Evolutionary conservation across 129 eudicot species (phyloP).

Genomic region (Flaveria trinervia): DNA sequence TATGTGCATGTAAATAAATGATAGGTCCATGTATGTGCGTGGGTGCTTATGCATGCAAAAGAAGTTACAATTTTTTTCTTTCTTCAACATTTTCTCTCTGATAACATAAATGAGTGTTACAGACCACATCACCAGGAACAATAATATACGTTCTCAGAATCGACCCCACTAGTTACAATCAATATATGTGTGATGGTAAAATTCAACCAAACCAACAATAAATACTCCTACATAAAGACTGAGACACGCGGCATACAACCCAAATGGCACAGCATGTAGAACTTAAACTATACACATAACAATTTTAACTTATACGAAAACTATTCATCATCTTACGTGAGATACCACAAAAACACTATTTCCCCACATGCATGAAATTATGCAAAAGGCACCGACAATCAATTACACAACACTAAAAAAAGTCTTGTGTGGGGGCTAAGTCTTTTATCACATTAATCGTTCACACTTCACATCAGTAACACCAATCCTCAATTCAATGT

Average conservation of each 20-base stretch:
- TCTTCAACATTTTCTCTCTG: conserved; percentile 2
- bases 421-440: conserved; percentile 5
- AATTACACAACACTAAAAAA: neutral
- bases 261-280: conserved; percentile 6
- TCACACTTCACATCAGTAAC: neutral
- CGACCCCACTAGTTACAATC: conserved; percentile 25
- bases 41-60: neutral
- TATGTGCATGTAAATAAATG: neutral
- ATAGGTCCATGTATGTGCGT: neutral
- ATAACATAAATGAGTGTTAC: conserved; percentile 10
- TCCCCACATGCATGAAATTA: conserved; percentile 16
- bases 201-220: conserved; percentile 1
- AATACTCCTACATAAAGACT: neutral
- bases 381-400: conserved; percentile 19
- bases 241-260: conserved; percentile 1
- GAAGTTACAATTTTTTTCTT: neutral
- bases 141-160: conserved; percentile 19
- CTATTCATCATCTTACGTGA: conserved; percentile 13
- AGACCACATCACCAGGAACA: conserved; percentile 35
- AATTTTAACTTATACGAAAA: neutral
- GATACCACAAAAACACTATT: conserved; percentile 22
- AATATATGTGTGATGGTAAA: neutral
- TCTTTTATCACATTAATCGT: neutral
- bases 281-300: neutral
- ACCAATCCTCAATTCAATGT: conserved; percentile 7